phyloP scores from a whole-genome alignment of 129 eudicot genomes.

The Rutidosis leptorrhynchoides region DNA sequence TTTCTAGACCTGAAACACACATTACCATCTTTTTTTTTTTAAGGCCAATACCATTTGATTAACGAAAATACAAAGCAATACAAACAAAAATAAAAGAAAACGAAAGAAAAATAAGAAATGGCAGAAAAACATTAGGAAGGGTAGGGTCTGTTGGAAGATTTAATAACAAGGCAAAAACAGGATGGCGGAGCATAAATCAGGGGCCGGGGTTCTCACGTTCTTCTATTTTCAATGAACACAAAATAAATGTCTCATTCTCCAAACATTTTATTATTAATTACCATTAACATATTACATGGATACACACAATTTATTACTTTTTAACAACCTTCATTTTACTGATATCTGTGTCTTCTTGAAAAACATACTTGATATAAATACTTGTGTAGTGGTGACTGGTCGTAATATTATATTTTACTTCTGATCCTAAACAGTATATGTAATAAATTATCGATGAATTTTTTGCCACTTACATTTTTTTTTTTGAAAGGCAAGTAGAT shows the following conservation, averaged over 20 bases:
- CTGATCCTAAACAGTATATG: neutral
- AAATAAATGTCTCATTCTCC: conserved; percentile 26
- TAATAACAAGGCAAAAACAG: conserved; percentile 15
- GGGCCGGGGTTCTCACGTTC: conserved; percentile 44
- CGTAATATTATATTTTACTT: neutral
- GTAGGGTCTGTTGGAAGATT: conserved; percentile 25
- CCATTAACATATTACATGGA: neutral
- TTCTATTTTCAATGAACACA: conserved; percentile 33
- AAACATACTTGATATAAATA: neutral
- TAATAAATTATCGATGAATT: neutral
- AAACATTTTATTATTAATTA: neutral
- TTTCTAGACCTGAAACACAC: neutral
- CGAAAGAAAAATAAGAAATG: neutral
- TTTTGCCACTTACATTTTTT: too few relatives aligned
- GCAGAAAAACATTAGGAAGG: conserved; percentile 27
- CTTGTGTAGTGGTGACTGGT: neutral
- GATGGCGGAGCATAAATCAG: conserved; percentile 18
- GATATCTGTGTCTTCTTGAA: neutral
- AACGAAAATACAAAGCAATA: neutral
- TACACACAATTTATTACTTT: conserved; percentile 10
- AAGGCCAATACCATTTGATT: too few relatives aligned
- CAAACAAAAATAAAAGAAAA: conserved; percentile 6
- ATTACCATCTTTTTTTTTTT: too few relatives aligned
- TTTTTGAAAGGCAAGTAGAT: too few relatives aligned
- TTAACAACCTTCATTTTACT: neutral